Percentiles rank a stretch among this genome's conserved stretches.
Conservation (phyloP, 2,329 filamentous ascomycete species). For the Aureobasidium uvarum region DNA sequence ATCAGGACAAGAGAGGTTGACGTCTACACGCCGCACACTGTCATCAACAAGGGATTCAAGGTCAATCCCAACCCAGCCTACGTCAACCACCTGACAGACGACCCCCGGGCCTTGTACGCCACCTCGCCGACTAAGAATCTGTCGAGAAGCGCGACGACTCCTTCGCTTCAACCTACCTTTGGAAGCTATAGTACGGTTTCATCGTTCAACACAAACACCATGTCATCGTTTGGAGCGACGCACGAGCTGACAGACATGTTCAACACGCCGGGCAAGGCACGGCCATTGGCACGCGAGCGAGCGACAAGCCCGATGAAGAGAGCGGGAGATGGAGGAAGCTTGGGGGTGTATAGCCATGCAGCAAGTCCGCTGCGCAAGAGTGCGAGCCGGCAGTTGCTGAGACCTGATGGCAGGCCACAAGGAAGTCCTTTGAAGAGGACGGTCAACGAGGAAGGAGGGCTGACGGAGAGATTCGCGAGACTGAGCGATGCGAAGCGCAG, state of each 20-base stretch:
- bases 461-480: constrained; percentile 30
- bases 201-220: constrained; percentile 28
- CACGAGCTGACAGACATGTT: constrained; percentile 37
- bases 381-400: constrained; percentile 50
- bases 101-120: constrained; percentile 21
- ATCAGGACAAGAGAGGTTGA: constrained; percentile 52
- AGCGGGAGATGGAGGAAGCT: constrained; percentile 64
- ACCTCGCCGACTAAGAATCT: constrained; percentile 28
- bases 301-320: constrained; percentile 12
- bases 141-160: constrained; percentile 63
- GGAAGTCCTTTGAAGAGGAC: constrained; percentile 48
- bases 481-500: constrained; percentile 31
- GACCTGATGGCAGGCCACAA: constrained; percentile 34
- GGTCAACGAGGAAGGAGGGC: constrained; percentile 39
- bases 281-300: constrained; percentile 38
- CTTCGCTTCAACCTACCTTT: constrained; percentile 45
- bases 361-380: constrained; percentile 82
- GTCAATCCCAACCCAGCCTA: constrained; percentile 84
- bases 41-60: constrained; percentile 72
- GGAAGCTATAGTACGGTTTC: constrained; percentile 29
- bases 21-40: constrained; percentile 59
- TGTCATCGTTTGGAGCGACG: constrained; percentile 29
- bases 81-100: constrained; percentile 45
- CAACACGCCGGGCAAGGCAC: constrained; percentile 41
- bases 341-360: constrained; percentile 76